Conservation (phyloP, 208 protist genomes). For the Crithidia bombi region DNA sequence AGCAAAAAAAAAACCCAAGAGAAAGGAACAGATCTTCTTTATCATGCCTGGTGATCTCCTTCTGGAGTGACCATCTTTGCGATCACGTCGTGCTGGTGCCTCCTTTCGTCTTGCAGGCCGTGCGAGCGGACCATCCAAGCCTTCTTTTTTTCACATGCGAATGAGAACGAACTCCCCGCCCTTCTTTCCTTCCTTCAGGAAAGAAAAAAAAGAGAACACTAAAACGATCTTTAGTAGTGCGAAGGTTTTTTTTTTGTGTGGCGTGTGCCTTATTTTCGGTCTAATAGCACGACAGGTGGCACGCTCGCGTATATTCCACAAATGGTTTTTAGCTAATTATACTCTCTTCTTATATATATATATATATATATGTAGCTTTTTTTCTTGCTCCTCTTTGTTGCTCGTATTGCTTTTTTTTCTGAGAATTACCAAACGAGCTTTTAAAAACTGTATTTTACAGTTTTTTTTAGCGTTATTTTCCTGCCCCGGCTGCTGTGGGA, state of each 20-base stretch:
- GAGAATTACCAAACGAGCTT: background rate
- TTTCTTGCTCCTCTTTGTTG: slow-evolving; percentile 2
- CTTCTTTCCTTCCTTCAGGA: too few relatives aligned
- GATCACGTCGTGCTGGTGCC: too few relatives aligned
- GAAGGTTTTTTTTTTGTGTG: background rate
- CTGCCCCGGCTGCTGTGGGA: too few relatives aligned
- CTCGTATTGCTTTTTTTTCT: background rate
- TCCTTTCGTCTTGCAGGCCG: too few relatives aligned
- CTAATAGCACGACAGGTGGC: background rate
- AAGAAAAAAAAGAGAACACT: background rate
- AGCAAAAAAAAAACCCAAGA: background rate
- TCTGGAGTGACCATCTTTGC: too few relatives aligned
- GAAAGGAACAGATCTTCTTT: background rate
- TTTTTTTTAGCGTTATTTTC: slow-evolving; percentile 1
- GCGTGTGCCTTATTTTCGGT: background rate
- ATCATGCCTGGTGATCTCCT: too few relatives aligned
- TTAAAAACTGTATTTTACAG: slow-evolving; percentile 5
- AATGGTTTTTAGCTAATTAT: slow-evolving; percentile 26
- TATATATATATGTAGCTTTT: background rate
- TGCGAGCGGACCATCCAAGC: too few relatives aligned
- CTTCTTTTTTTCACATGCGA: too few relatives aligned
- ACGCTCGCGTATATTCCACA: slow-evolving; percentile 6
- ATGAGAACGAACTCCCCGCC: too few relatives aligned
- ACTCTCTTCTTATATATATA: slow-evolving; percentile 9
- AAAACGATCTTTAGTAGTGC: background rate